These are phyloP conservation scores for Yamadazyma buinensis DNA, from an alignment of 1,139 yeast genomes.

Conservation along the genomic window DNA sequence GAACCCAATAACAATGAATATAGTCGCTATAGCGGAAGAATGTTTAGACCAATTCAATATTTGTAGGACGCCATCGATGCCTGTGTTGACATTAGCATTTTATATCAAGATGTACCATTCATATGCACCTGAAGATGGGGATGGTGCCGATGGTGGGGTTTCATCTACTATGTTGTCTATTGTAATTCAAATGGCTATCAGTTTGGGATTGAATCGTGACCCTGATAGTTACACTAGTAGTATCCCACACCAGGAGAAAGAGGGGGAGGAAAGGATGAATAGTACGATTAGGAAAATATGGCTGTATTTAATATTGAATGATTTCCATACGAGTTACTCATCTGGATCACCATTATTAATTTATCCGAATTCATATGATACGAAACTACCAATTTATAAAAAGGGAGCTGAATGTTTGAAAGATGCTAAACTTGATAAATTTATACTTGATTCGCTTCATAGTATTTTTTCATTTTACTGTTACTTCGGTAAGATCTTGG, in stretches of 20 bases:
- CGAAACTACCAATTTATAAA: constrained; percentile 23
- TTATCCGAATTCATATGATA: constrained; percentile 20
- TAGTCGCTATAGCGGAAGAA: constrained; percentile 45
- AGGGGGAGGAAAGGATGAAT: constrained; percentile 19
- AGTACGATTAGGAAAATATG: constrained; percentile 51
- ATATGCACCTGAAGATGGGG: constrained; percentile 52
- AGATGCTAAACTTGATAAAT: constrained; percentile 21
- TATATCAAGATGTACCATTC: constrained; percentile 35
- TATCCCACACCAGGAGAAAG: constrained; percentile 6
- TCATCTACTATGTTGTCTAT: constrained; percentile 35
- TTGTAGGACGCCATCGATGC: constrained; percentile 43
- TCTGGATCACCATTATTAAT: constrained; percentile 28
- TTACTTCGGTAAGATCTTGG: constrained; percentile 13
- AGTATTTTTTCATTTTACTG: constrained; percentile 4
- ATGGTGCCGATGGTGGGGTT: constrained; percentile 44
- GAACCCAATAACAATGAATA: constrained; percentile 46
- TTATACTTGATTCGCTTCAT: constrained; percentile 16
- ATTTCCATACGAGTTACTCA: constrained; percentile 23
- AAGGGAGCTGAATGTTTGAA: constrained; percentile 21
- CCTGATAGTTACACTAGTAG: constrained; percentile 22
- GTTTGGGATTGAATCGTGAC: constrained; percentile 46
- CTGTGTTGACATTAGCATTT: constrained; percentile 47
- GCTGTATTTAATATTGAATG: constrained; percentile 38
- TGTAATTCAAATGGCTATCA: constrained; percentile 39
- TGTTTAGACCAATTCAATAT: constrained; percentile 53